Evolutionary conservation across 768 basidiomycete species (phyloP), one percentile per base, ranked within the genome.

Genomic region (Dacryopinax primogenitus): DNA sequence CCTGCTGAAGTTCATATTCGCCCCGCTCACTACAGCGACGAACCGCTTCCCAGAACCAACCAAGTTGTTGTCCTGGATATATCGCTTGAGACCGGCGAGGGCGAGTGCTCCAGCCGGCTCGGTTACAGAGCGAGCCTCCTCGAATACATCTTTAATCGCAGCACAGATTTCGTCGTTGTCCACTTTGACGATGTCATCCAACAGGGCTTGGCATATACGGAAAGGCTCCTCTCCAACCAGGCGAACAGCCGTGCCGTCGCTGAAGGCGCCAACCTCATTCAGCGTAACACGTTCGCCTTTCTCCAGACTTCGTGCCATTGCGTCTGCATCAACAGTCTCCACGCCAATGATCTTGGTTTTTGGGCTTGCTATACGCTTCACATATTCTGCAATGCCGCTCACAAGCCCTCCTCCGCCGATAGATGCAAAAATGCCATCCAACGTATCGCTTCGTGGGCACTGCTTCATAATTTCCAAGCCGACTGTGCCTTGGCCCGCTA

Each of bases 1-100:
- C 44, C 95, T 84, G 72, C 92, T 90, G 75, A 99, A 99, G 77
- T 99, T 98, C 91, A 99, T 96, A 77, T 99, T 98, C 18, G 95
- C 96, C 23, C 96, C 96, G 71, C 91, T 94, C 68, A 98, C 78
- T 63, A 97, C 85, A 3, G 84, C 93, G 33, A 97, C 94, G 68
- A 94, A 96, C 65, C 83, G 86, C 77, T 91, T 91, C 65, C 87
- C 81, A 1, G 89, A 84, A 36, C 90, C 90, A 63, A 92, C 70
- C 34, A 98, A 83, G 63, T 86, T 81, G 74, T 96, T 90, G 66
- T 86, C 76, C 34, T 84, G 68, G 70, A 99, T 92, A 73, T 95
- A 83, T 13, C 84, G 85, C 74, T 98, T 99, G 63, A 97, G 78
- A 12, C 92, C 92, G 18, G 96, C 96, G 36, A 98, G 79, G 0